Evolutionary conservation across 2,329 filamentous ascomycete species (phyloP).

Genomic region (Alternaria sp.): DNA sequence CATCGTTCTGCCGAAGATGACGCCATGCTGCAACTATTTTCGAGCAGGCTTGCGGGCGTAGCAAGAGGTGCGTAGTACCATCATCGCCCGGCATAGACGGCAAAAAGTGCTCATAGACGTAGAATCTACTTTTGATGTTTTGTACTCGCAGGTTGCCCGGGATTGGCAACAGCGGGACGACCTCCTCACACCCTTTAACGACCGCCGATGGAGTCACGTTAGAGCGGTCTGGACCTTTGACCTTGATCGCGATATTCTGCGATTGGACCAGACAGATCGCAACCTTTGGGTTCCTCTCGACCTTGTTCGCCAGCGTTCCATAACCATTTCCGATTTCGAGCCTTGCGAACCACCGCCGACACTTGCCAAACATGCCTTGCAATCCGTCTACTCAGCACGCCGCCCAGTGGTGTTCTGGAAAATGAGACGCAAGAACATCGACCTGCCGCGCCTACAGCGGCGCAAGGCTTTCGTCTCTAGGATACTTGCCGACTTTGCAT

Average conservation of each 20-base stretch:
- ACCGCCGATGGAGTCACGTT: slow-evolving; percentile 6
- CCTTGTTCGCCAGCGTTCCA: slow-evolving; percentile 17
- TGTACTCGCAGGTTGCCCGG: slow-evolving; percentile 7
- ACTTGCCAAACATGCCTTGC: slow-evolving; percentile 5
- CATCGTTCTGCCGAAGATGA: slow-evolving; percentile 15
- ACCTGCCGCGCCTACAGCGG: slow-evolving; percentile 11
- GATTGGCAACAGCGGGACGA: slow-evolving; percentile 20
- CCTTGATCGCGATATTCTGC: slow-evolving; percentile 17
- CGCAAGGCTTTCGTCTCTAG: slow-evolving; percentile 16
- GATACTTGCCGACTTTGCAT: slow-evolving; percentile 18
- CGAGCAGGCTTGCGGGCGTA: slow-evolving; percentile 11
- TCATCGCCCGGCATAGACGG: background rate
- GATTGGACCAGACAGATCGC: slow-evolving; percentile 11
- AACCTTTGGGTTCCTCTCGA: slow-evolving; percentile 11
- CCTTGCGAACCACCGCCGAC: slow-evolving; percentile 11
- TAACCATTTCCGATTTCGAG: slow-evolving; percentile 19
- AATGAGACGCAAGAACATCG: slow-evolving; percentile 7
- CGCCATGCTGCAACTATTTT: slow-evolving; percentile 12
- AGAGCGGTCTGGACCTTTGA: slow-evolving; percentile 18
- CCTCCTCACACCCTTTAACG: slow-evolving; percentile 12
- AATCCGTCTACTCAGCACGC: slow-evolving; percentile 5
- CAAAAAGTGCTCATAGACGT: slow-evolving; percentile 7
- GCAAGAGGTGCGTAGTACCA: slow-evolving; percentile 11
- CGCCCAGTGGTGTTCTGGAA: slow-evolving; percentile 5
- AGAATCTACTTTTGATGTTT: slow-evolving; percentile 18